Evolutionary conservation across 352 stramenopile genomes (phyloP).

Genomic region (Globisporangium uncinulatum): DNA sequence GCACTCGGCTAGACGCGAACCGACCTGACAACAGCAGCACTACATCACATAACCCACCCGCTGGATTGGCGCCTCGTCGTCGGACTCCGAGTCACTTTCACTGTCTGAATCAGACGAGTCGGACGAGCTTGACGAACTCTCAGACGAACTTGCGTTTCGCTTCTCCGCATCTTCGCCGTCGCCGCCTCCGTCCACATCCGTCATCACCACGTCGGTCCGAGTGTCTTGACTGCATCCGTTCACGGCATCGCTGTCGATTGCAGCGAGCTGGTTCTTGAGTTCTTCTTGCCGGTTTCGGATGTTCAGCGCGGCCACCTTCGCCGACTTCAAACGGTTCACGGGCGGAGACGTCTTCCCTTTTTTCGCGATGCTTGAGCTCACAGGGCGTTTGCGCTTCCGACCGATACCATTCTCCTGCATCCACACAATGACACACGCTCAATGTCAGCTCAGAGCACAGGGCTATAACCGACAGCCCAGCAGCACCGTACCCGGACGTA

Average conservation of each 20-base stretch:
- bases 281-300: slow-evolving; percentile 69
- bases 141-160: slow-evolving; percentile 15
- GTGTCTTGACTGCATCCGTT: slow-evolving; percentile 14
- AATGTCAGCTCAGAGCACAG: slow-evolving; percentile 11
- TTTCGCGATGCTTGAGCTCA: slow-evolving; percentile 21
- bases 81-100: slow-evolving; percentile 79
- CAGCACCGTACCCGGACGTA: slow-evolving; percentile 78
- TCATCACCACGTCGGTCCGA: slow-evolving; percentile 44
- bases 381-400: slow-evolving; percentile 75
- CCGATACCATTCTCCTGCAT: slow-evolving; percentile 84
- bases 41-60: slow-evolving; percentile 73
- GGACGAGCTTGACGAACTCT: slow-evolving; percentile 65
- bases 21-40: not conserved
- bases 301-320: slow-evolving; percentile 75
- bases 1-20: not conserved
- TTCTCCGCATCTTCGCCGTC: slow-evolving; percentile 27
- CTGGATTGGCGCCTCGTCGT: slow-evolving; percentile 68
- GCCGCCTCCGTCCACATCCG: slow-evolving; percentile 24
- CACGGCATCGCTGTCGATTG: slow-evolving; percentile 49
- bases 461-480: slow-evolving; percentile 4
- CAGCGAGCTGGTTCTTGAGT: slow-evolving; percentile 70
- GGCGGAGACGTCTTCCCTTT: slow-evolving; percentile 39
- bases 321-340: slow-evolving; percentile 75
- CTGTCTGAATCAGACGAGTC: slow-evolving; percentile 82
- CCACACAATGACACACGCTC: not conserved